Percentiles rank a stretch among this genome's conserved stretches.
Evolutionary conservation across 2,329 filamentous ascomycete species (phyloP).

Genomic region (Fusarium stilboides): DNA sequence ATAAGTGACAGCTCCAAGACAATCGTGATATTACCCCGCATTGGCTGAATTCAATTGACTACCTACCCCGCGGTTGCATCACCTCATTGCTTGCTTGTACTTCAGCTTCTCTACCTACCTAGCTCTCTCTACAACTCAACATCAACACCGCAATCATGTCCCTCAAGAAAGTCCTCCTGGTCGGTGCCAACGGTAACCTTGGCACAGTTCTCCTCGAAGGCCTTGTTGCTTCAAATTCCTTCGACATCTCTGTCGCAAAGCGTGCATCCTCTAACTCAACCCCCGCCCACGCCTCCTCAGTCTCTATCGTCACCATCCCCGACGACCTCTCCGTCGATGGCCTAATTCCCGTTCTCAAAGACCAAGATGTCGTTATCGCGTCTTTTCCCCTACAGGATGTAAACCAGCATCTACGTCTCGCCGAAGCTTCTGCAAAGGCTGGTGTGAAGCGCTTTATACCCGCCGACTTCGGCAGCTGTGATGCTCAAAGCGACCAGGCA

Average conservation of each 20-base stretch:
- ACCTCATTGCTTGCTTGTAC: constrained; percentile 3
- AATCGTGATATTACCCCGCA: constrained; percentile 26
- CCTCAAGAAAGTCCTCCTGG: constrained; percentile 54
- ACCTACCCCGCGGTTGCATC: constrained; percentile 38
- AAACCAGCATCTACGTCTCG: constrained; percentile 61
- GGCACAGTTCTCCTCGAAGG: constrained; percentile 57
- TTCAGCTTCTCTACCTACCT: background rate
- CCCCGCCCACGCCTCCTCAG: constrained; percentile 41
- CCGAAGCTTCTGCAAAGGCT: constrained; percentile 71
- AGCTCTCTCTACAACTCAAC: background rate
- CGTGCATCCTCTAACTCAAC: constrained; percentile 58
- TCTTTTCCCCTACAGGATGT: constrained; percentile 61
- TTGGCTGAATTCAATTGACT: constrained; percentile 8
- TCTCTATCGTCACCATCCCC: constrained; percentile 48
- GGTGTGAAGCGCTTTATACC: constrained; percentile 75
- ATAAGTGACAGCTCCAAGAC: background rate
- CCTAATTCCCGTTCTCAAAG: constrained; percentile 65
- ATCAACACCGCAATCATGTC: constrained; percentile 32
- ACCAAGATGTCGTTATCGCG: constrained; percentile 70
- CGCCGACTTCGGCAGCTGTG: constrained; percentile 67
- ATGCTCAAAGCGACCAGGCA: constrained; percentile 55
- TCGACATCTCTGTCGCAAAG: constrained; percentile 70
- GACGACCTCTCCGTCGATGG: constrained; percentile 52
- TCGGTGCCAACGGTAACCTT: constrained; percentile 58
- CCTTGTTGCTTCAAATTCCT: constrained; percentile 55